A percentile compares a stretch with the other conserved stretches of the same genome.
Evolutionary conservation across 495 filamentous ascomycete species (phyloP).

Genomic region (Penicillium simplicissimum): DNA sequence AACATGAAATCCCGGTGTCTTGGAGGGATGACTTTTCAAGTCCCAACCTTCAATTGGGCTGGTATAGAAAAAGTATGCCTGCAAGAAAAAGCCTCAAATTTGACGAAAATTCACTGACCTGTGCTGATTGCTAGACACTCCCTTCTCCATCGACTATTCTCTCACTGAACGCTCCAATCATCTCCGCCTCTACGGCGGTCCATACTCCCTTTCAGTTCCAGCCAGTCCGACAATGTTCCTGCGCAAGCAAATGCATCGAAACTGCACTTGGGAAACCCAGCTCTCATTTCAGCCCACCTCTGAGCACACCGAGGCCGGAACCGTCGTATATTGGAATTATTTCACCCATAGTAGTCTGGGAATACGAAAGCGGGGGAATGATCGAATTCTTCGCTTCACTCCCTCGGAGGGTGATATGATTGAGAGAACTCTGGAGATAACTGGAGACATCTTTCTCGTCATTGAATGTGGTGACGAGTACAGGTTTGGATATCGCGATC

Average conservation of each 20-base stretch:
- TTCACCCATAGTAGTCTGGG: conserved; percentile 42
- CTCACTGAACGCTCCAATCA: conserved; percentile 35
- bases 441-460: conserved; percentile 20
- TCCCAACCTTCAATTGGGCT: conserved; percentile 31
- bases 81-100: not conserved
- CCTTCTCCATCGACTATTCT: conserved; percentile 35
- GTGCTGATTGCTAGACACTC: conserved; percentile 25
- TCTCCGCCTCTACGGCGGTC: conserved; percentile 43
- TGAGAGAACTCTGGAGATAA: conserved; percentile 12
- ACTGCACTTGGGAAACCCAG: conserved; percentile 37
- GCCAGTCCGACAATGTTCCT: conserved; percentile 45
- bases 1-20: conserved; percentile 16
- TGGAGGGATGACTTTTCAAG: conserved; percentile 46
- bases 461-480: conserved; percentile 35
- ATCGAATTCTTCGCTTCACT: conserved; percentile 29
- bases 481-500: conserved; percentile 32
- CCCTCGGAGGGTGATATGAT: conserved; percentile 18
- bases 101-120: not conserved
- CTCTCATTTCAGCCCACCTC: conserved; percentile 34
- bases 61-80: conserved; percentile 46
- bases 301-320: conserved; percentile 38
- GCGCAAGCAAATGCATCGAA: conserved; percentile 43
- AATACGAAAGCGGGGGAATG: conserved; percentile 22
- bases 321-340: conserved; percentile 45
- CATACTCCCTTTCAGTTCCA: conserved; percentile 42